A percentile compares a stretch with the other conserved stretches of the same genome.
These are phyloP conservation scores for Rubus idaeus DNA, from an alignment of 306 rosid genomes.

Conservation along the genomic window DNA sequence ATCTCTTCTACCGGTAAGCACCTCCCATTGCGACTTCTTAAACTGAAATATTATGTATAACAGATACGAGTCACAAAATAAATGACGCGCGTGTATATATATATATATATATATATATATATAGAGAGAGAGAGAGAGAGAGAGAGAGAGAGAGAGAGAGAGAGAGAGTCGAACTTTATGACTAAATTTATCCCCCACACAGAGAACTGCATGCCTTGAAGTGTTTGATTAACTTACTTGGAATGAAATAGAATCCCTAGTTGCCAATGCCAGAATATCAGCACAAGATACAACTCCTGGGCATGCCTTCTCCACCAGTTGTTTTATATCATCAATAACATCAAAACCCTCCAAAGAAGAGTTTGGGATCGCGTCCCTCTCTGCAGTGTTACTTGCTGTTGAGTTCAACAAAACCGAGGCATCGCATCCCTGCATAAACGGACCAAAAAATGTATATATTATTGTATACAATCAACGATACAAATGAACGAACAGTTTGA, in stretches of 20 bases:
- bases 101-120: no score
- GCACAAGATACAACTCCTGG: constrained; percentile 60
- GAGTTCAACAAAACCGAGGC: constrained; percentile 55
- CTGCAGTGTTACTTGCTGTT: constrained; percentile 36
- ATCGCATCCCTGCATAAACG: constrained; percentile 55
- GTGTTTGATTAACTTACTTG: constrained; percentile 22
- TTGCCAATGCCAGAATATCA: constrained; percentile 51
- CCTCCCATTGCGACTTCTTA: constrained; percentile 42
- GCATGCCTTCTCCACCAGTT: constrained; percentile 39
- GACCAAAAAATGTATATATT: background rate
- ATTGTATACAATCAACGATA: background rate
- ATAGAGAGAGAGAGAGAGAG: no score
- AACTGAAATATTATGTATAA: constrained; percentile 32
- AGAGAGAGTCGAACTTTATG: background rate
- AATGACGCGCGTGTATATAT: no score
- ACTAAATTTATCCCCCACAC: background rate
- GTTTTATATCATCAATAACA: constrained; percentile 54
- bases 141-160: no score
- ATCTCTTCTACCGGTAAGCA: constrained; percentile 70
- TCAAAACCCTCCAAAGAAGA: constrained; percentile 44
- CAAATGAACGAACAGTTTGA: background rate
- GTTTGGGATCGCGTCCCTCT: constrained; percentile 49
- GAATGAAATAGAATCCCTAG: constrained; percentile 53
- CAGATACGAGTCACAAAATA: background rate
- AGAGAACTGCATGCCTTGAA: background rate